A percentile compares a stretch with the other conserved stretches of the same genome.
phyloP scores from a whole-genome alignment of 306 rosid species.

The Prunus mongolica region DNA sequence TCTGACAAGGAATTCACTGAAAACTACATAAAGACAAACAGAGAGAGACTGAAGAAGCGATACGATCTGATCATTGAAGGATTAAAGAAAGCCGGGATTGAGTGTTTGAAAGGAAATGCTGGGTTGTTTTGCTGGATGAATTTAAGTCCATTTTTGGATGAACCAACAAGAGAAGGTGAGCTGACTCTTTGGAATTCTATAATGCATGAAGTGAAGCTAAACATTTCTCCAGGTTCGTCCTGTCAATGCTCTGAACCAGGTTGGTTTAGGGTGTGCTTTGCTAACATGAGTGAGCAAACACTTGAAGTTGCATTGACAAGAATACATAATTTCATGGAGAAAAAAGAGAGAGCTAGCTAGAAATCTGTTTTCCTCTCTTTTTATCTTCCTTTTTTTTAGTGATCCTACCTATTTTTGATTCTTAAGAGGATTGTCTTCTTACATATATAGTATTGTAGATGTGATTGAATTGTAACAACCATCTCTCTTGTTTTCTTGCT shows the following conservation, averaged over 20 bases:
- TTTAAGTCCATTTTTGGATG: constrained; percentile 29
- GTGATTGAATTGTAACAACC: constrained; percentile 16
- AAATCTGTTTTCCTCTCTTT: neutral
- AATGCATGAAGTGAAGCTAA: constrained; percentile 50
- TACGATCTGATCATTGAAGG: constrained; percentile 60
- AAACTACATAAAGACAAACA: constrained; percentile 41
- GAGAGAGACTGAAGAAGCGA: constrained; percentile 53
- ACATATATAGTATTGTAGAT: constrained; percentile 9
- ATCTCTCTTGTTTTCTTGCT: constrained; percentile 65
- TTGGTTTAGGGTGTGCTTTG: constrained; percentile 87
- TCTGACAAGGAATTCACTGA: constrained; percentile 53
- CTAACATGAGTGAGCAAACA: constrained; percentile 60
- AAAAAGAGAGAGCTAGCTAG: neutral
- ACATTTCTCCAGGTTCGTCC: constrained; percentile 79
- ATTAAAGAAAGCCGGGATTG: constrained; percentile 49
- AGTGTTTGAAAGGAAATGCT: constrained; percentile 67
- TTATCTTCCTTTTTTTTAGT: constrained; percentile 21
- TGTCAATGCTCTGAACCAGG: constrained; percentile 77
- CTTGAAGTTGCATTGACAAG: constrained; percentile 51
- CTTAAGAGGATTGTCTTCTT: constrained; percentile 20
- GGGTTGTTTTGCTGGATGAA: constrained; percentile 86
- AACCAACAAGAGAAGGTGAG: constrained; percentile 29
- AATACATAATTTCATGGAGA: constrained; percentile 41
- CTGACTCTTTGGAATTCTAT: constrained; percentile 53
- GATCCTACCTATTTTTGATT: constrained; percentile 45